Evolutionary conservation across 257 asterid species (phyloP).

Genomic region (Voacanga thouarsii): DNA sequence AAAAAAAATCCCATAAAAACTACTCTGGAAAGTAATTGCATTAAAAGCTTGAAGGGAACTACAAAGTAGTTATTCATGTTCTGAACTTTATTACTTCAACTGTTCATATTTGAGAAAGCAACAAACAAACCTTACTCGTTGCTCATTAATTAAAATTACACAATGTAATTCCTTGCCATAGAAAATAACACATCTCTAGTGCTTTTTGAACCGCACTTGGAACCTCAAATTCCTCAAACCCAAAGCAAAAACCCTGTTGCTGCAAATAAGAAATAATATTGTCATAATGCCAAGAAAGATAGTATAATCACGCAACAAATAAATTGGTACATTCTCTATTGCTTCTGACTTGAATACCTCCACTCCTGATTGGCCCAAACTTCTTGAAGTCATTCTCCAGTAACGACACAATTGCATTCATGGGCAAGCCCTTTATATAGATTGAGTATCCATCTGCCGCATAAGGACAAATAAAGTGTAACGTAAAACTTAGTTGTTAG

Average conservation of each 20-base stretch:
- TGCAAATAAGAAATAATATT: conserved; percentile 15
- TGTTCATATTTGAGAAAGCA: too few species aligned
- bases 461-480: conserved; percentile 13
- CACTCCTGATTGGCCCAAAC: conserved; percentile 77
- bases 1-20: not conserved
- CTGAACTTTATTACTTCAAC: too few species aligned
- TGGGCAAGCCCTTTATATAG: conserved; percentile 80
- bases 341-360: conserved; percentile 89
- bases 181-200: conserved; percentile 31
- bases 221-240: conserved; percentile 47
- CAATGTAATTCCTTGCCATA: not conserved
- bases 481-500: not conserved
- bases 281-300: conserved; percentile 5
- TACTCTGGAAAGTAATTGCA: not conserved
- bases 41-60: too few species aligned
- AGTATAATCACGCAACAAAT: not conserved
- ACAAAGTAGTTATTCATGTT: too few species aligned
- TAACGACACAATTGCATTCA: conserved; percentile 52
- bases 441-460: conserved; percentile 91
- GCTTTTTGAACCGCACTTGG: conserved; percentile 44
- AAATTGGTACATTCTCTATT: conserved; percentile 51
- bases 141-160: not conserved
- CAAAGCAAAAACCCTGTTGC: conserved; percentile 35
- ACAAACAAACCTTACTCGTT: too few species aligned
- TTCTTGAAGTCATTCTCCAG: conserved; percentile 76